Evolutionary conservation across 176 grass and related monocot species (phyloP), one percentile per base, ranked within the genome.

Genomic region (Luzula sylvatica): DNA sequence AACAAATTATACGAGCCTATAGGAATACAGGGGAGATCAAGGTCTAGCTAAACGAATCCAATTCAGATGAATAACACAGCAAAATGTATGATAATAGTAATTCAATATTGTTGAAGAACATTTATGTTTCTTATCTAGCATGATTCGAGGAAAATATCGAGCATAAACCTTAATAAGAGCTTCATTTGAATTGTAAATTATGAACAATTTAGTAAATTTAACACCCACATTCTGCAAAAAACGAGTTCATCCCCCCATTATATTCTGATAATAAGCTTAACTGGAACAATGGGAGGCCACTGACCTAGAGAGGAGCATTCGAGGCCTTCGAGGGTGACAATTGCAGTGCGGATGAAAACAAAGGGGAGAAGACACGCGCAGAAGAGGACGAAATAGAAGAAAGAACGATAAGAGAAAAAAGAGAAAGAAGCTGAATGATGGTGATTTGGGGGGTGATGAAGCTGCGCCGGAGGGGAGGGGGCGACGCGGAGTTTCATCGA

Each of bases 401-500:
- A 16, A 4, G 67, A 70, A 15, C 75, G 75, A 58, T 66, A 71
- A 4, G 75, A 65, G 57, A 56, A 64, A 17, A 42, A 43, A 13
- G 78, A 67, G 60, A 77, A 78, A 15, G 83, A 56, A 8, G 76
- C 56, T 25, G 65, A 75, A 30, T 69, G 70, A 46, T 71, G 53
- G 65, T 87, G 78, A 50, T 38, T 55, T 44, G 71, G 35, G 25
- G 68, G 79, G 24, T 67, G 79, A 24, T 68, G 82, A 42, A 71
- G 79, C 15, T 72, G 72, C 50, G 74, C 74, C 8, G 79, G 79
- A 67, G 66, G 85, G 57, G 69, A 71, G 48, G 84, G 78, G 69
- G 72, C 87, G 66, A 94, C 87, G 50, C 87, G 77, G 66, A 94
- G 81, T 81, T 94, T 94, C 87, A 94, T 94, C 65, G 82, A 94